Evolutionary conservation across 2,329 filamentous ascomycete species (phyloP).

Genomic region (Diaporthe sp.): DNA sequence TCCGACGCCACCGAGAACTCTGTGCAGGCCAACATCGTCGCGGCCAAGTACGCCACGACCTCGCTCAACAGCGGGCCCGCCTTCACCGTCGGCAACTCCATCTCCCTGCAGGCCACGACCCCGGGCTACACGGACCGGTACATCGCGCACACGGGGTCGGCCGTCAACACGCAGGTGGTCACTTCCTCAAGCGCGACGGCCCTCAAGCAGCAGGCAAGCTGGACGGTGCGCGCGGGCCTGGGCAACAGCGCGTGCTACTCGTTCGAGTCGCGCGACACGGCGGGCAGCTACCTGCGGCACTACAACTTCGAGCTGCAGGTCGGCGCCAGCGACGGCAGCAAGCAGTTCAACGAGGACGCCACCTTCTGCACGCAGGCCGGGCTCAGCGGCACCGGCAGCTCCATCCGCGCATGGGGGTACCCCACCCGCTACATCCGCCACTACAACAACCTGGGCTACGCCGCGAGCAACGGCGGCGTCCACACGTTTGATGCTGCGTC

Average conservation of each 20-base stretch:
- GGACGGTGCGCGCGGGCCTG: constrained; percentile 68
- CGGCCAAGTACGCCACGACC: constrained; percentile 66
- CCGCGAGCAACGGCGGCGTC: constrained; percentile 69
- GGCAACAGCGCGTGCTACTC: constrained; percentile 70
- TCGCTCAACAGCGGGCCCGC: constrained; percentile 63
- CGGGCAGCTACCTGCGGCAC: constrained; percentile 73
- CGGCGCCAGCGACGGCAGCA: constrained; percentile 65
- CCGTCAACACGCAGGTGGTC: constrained; percentile 69
- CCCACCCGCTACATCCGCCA: constrained; percentile 72
- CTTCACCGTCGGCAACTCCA: constrained; percentile 62
- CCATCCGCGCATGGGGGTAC: constrained; percentile 71
- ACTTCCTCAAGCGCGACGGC: constrained; percentile 62
- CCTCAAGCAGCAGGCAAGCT: constrained; percentile 67
- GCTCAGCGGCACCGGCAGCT: constrained; percentile 64
- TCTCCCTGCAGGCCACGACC: constrained; percentile 67
- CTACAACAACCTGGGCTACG: constrained; percentile 57
- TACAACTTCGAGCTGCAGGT: constrained; percentile 65
- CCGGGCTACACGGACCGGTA: constrained; percentile 67
- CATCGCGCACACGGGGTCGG: constrained; percentile 64
- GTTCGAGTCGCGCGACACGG: constrained; percentile 71
- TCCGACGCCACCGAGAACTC: constrained; percentile 69
- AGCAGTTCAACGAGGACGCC: constrained; percentile 72
- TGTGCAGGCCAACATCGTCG: constrained; percentile 73
- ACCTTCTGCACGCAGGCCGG: constrained; percentile 72
- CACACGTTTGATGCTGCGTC: constrained; percentile 64